phyloP scores from a whole-genome alignment of 2,329 filamentous ascomycete species.

The Bipolaris victoriae region DNA sequence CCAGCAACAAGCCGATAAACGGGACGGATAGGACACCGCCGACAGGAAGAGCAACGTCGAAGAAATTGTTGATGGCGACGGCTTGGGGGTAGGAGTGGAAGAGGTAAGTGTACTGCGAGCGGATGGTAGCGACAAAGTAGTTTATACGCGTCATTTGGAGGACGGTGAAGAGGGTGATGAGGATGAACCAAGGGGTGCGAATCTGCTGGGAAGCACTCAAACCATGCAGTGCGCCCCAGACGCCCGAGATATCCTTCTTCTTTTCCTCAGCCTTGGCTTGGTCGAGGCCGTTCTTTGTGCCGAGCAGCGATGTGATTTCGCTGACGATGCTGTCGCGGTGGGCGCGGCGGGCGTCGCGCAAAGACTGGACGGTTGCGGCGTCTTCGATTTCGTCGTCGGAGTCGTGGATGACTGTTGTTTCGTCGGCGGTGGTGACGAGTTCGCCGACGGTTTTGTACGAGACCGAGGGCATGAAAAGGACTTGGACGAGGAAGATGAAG shows the following conservation, averaged over 20 bases:
- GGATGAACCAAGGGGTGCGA: constrained; percentile 78
- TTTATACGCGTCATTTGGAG: constrained; percentile 77
- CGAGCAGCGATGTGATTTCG: constrained; percentile 76
- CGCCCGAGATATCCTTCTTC: constrained; percentile 73
- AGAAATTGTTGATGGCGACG: constrained; percentile 77
- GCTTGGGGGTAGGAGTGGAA: constrained; percentile 68
- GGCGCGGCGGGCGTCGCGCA: constrained; percentile 62
- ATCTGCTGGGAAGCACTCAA: constrained; percentile 75
- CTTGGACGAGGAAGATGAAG: constrained; percentile 53
- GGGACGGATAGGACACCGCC: constrained; percentile 86
- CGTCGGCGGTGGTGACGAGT: constrained; percentile 74
- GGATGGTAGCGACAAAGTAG: constrained; percentile 89
- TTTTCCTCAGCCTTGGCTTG: constrained; percentile 70
- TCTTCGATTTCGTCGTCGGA: constrained; percentile 63
- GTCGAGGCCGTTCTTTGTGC: constrained; percentile 66
- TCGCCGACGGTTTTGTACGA: constrained; percentile 71
- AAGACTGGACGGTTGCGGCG: constrained; percentile 53
- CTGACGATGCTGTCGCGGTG: constrained; percentile 68
- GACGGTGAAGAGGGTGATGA: constrained; percentile 80
- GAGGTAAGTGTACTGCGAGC: constrained; percentile 79
- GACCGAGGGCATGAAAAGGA: constrained; percentile 55
- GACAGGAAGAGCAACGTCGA: constrained; percentile 82
- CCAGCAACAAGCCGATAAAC: constrained; percentile 81
- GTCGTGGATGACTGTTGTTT: constrained; percentile 55
- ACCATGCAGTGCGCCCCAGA: constrained; percentile 86